These are phyloP conservation scores for Trichothecium sympodiale DNA, from an alignment of 2,329 filamentous ascomycete species.

Conservation along the genomic window DNA sequence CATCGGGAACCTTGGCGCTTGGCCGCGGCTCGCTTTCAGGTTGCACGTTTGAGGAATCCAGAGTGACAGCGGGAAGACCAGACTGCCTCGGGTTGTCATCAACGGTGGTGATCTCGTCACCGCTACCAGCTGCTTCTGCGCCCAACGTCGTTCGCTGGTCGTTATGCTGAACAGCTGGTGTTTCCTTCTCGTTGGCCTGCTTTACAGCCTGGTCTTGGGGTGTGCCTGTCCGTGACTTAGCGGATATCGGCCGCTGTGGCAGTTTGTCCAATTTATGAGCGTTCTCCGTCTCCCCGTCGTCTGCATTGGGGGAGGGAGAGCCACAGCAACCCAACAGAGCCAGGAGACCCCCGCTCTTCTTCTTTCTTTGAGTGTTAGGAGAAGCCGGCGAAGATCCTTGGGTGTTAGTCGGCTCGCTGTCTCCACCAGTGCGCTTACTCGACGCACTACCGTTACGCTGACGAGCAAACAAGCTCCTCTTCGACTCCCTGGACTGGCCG, in stretches of 20 bases:
- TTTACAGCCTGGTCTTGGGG: slow-evolving; percentile 36
- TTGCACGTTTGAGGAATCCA: slow-evolving; percentile 29
- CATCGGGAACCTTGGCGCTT: slow-evolving; percentile 26
- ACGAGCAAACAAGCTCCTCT: slow-evolving; percentile 50
- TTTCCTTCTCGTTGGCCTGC: slow-evolving; percentile 38
- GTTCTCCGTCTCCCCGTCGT: slow-evolving; percentile 39
- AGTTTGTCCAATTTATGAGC: slow-evolving; percentile 49
- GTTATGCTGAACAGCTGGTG: slow-evolving; percentile 28
- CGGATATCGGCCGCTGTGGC: slow-evolving; percentile 41
- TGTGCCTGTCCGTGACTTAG: slow-evolving; percentile 41
- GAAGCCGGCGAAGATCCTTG: slow-evolving; percentile 40
- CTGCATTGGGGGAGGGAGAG: slow-evolving; percentile 43
- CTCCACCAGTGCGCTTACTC: slow-evolving; percentile 49
- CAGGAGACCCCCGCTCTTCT: slow-evolving; percentile 44
- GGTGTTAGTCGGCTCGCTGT: slow-evolving; percentile 39
- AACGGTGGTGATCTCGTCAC: slow-evolving; percentile 4
- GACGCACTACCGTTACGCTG: slow-evolving; percentile 57
- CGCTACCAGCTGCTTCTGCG: slow-evolving; percentile 15
- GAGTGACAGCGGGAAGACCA: slow-evolving; percentile 21
- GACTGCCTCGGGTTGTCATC: slow-evolving; percentile 39
- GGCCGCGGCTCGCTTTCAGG: slow-evolving; percentile 13
- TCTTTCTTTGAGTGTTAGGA: slow-evolving; percentile 36
- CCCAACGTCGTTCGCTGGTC: slow-evolving; percentile 29
- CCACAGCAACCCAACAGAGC: slow-evolving; percentile 57
- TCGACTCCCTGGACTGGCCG: slow-evolving; percentile 54